These are phyloP conservation scores for Sporothrix schenckii DNA, from an alignment of 2,329 filamentous ascomycete genomes.

Conservation along the genomic window DNA sequence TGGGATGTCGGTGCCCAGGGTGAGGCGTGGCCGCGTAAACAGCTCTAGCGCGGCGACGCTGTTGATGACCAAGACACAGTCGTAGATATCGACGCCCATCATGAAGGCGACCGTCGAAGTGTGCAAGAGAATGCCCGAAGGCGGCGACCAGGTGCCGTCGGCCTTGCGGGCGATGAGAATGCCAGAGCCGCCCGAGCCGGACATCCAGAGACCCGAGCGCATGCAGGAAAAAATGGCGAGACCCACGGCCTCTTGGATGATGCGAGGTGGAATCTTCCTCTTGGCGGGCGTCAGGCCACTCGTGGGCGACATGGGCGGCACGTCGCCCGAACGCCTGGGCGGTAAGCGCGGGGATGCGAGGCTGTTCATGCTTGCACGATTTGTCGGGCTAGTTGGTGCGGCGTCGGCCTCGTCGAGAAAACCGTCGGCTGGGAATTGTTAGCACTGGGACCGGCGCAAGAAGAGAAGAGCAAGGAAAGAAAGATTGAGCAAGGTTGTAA, in stretches of 20 bases:
- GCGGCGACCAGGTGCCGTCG: constrained; percentile 70
- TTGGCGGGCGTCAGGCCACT: constrained; percentile 55
- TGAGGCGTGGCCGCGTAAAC: constrained; percentile 77
- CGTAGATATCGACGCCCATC: constrained; percentile 91
- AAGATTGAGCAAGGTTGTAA: constrained; percentile 67
- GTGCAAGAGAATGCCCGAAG: constrained; percentile 87
- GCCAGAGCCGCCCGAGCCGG: constrained; percentile 86
- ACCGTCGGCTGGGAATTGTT: constrained; percentile 53
- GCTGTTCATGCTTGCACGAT: constrained; percentile 34
- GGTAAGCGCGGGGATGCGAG: constrained; percentile 32
- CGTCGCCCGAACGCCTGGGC: constrained; percentile 27
- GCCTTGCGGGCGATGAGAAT: constrained; percentile 81
- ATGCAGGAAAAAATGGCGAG: constrained; percentile 95
- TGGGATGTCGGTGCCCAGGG: constrained; percentile 51
- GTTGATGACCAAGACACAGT: constrained; percentile 92
- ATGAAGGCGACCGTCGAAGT: constrained; percentile 87
- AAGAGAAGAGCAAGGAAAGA: not conserved
- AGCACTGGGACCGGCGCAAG: constrained; percentile 54
- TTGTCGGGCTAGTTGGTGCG: constrained; percentile 39
- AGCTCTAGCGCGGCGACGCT: constrained; percentile 80
- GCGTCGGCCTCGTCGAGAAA: constrained; percentile 53
- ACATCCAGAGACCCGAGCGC: constrained; percentile 89
- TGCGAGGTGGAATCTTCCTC: constrained; percentile 83
- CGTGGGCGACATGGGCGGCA: constrained; percentile 32
- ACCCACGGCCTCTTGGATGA: constrained; percentile 86